Evolutionary conservation across 352 stramenopile species (phyloP).

Genomic region (Halophytophthora batemanensis): DNA sequence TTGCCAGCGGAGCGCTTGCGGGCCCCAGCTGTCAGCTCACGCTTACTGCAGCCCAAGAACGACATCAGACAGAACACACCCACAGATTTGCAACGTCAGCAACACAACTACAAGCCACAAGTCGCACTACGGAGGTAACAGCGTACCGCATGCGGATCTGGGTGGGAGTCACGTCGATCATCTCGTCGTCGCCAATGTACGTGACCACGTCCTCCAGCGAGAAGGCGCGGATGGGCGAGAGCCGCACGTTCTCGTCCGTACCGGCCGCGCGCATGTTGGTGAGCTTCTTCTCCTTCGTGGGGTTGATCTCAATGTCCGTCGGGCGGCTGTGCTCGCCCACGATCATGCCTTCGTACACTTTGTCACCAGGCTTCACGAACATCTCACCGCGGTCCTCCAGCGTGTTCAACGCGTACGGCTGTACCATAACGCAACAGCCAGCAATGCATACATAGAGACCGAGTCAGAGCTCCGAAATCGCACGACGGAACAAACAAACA

Average conservation of each 20-base stretch:
- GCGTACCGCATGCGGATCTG: conserved; percentile 90
- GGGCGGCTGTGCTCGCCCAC: conserved; percentile 95
- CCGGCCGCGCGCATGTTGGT: conserved; percentile 95
- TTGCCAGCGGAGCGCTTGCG: conserved; percentile 48
- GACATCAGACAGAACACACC: neutral
- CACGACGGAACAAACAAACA: no score
- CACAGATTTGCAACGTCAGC: neutral
- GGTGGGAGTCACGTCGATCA: conserved; percentile 96
- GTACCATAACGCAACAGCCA: conserved; percentile 1
- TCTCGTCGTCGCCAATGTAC: conserved; percentile 97
- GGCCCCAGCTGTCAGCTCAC: conserved; percentile 57
- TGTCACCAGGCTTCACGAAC: conserved; percentile 94
- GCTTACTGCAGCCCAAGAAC: conserved; percentile 36
- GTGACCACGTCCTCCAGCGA: conserved; percentile 97
- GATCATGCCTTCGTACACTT: conserved; percentile 98
- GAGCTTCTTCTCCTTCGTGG: conserved; percentile 96
- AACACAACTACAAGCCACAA: no score
- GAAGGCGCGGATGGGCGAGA: conserved; percentile 91
- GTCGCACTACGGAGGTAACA: no score
- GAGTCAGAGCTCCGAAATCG: no score
- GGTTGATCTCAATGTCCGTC: conserved; percentile 97
- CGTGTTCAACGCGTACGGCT: conserved; percentile 91
- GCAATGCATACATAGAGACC: no score
- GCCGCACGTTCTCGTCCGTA: conserved; percentile 95
- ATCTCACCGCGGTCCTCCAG: conserved; percentile 94